phyloP scores from a whole-genome alignment of 345 rosid species.

The Dovyalis caffra region DNA sequence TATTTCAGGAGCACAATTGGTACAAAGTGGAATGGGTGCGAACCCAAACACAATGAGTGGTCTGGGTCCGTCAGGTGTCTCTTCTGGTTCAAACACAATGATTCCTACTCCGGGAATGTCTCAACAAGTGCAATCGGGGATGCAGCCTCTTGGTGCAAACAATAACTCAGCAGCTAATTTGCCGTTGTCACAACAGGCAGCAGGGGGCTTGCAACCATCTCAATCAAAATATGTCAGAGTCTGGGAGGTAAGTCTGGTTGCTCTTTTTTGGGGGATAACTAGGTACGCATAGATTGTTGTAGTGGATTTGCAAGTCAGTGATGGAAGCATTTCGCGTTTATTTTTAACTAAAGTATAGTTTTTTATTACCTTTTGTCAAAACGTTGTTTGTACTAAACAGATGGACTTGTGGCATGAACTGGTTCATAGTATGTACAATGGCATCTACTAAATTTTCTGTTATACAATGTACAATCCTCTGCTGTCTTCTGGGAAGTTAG shows the following conservation, averaged over 20 bases:
- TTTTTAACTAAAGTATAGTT: background rate
- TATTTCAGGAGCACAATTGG: slow-evolving; percentile 72
- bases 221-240: slow-evolving; percentile 88
- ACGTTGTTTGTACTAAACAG: background rate
- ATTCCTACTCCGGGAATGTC: slow-evolving; percentile 90
- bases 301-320: slow-evolving; percentile 1
- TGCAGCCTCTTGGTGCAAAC: slow-evolving; percentile 61
- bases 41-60: slow-evolving; percentile 74
- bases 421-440: background rate
- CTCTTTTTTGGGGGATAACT: no score
- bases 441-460: background rate
- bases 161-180: slow-evolving; percentile 63
- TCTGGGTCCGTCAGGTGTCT: slow-evolving; percentile 60
- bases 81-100: slow-evolving; percentile 77
- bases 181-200: slow-evolving; percentile 68
- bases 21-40: slow-evolving; percentile 72
- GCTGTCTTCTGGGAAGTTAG: no score
- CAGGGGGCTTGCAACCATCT: slow-evolving; percentile 63
- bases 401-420: background rate
- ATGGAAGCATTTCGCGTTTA: background rate
- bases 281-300: background rate
- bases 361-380: background rate
- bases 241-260: slow-evolving; percentile 79
- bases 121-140: slow-evolving; percentile 65
- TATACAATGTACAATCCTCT: no score